Conservation (phyloP, 2,329 filamentous ascomycete genomes). For the Paecilomyces dactylethromorphus region DNA sequence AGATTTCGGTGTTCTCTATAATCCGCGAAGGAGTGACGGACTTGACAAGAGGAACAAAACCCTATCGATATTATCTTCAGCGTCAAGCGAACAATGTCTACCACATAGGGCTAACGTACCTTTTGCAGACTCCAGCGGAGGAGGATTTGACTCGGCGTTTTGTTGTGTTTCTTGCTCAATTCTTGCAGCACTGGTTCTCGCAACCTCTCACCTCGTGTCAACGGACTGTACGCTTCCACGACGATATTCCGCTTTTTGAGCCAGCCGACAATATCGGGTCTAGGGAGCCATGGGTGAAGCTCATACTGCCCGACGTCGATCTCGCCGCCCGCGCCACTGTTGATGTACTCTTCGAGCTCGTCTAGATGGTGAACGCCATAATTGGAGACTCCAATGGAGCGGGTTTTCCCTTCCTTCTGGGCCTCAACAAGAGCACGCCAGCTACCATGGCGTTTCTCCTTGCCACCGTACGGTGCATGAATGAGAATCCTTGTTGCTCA, state of each 20-base stretch:
- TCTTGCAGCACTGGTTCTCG: slow-evolving; percentile 48
- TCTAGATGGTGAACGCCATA: slow-evolving; percentile 33
- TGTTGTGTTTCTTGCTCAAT: slow-evolving; percentile 51
- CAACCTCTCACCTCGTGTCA: slow-evolving; percentile 40
- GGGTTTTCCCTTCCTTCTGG: slow-evolving; percentile 30
- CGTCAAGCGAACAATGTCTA: background rate
- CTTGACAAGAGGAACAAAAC: slow-evolving; percentile 57
- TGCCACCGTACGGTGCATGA: slow-evolving; percentile 34
- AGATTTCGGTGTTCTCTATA: slow-evolving; percentile 54
- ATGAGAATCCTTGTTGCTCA: slow-evolving; percentile 26
- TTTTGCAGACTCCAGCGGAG: slow-evolving; percentile 57
- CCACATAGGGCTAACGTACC: slow-evolving; percentile 22
- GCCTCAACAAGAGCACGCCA: slow-evolving; percentile 38
- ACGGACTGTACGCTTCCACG: slow-evolving; percentile 50
- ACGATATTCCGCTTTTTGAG: slow-evolving; percentile 57
- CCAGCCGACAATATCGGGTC: slow-evolving; percentile 76
- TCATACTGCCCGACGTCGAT: slow-evolving; percentile 85
- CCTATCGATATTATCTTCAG: slow-evolving; percentile 29
- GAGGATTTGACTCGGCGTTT: slow-evolving; percentile 53
- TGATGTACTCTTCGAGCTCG: slow-evolving; percentile 35
- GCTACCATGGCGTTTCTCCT: slow-evolving; percentile 29
- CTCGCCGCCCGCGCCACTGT: slow-evolving; percentile 48
- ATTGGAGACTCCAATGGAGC: slow-evolving; percentile 37
- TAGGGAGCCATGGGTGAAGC: slow-evolving; percentile 78
- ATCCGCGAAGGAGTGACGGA: slow-evolving; percentile 56